These are phyloP conservation scores for Heritiera littoralis DNA, from an alignment of 345 rosid species.

Conservation along the genomic window DNA sequence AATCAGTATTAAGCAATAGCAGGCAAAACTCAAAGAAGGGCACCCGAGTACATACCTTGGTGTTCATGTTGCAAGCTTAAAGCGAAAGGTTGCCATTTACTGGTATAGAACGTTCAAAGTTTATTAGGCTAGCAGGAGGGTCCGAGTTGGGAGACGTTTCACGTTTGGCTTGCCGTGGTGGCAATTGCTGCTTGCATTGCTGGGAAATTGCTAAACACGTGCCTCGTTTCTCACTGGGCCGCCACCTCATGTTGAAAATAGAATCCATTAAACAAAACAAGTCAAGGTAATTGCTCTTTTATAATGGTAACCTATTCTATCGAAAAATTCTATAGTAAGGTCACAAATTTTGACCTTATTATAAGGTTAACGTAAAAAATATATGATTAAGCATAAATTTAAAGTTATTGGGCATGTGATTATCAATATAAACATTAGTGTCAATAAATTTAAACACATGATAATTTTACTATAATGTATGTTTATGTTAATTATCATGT, in stretches of 20 bases:
- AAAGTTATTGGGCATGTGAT: no score
- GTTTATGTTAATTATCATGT: no score
- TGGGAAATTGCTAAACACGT: constrained; percentile 7
- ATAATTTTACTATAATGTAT: no score
- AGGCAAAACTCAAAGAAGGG: neutral
- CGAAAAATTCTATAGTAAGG: no score
- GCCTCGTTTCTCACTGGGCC: neutral
- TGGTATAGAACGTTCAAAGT: neutral
- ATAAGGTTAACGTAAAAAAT: no score
- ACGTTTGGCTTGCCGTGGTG: constrained; percentile 9
- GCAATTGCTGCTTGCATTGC: constrained; percentile 16
- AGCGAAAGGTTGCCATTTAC: no score
- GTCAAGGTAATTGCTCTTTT: no score
- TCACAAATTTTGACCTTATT: no score
- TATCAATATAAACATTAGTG: no score
- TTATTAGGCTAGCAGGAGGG: neutral
- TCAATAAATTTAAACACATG: no score
- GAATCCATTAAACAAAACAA: neutral
- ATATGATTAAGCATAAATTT: no score
- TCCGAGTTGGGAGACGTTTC: constrained; percentile 17
- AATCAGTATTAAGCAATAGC: neutral
- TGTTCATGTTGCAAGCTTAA: constrained; percentile 5
- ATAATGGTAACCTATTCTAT: no score
- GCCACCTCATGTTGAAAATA: neutral
- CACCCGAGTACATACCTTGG: neutral